These are phyloP conservation scores for Coniferiporia sulphurascens DNA, from an alignment of 1,284 basidiomycete species.

Conservation along the genomic window DNA sequence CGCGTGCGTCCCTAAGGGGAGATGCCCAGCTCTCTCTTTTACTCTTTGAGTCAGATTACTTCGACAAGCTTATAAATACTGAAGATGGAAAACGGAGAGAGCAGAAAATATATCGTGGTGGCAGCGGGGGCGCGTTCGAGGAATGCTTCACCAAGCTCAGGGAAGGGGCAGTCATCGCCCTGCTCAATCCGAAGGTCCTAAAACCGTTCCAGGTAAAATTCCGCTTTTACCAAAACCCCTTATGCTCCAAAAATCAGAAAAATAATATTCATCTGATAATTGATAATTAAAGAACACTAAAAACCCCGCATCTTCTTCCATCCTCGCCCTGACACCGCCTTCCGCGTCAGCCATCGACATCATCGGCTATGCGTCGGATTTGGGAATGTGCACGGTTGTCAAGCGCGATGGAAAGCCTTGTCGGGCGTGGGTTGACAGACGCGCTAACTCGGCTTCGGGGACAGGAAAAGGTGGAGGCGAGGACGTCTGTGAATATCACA, in stretches of 20 bases:
- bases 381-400: constrained; percentile 76
- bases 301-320: constrained; percentile 76
- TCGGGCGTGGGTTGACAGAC: constrained; percentile 83
- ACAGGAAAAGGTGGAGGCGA: constrained; percentile 21
- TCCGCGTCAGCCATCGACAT: constrained; percentile 76
- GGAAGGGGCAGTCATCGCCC: constrained; percentile 85
- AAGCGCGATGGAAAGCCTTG: constrained; percentile 81
- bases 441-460: constrained; percentile 41
- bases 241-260: neutral
- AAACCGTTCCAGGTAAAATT: constrained; percentile 74
- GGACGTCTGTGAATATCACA: constrained; percentile 86
- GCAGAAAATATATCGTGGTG: constrained; percentile 74
- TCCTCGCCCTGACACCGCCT: constrained; percentile 84
- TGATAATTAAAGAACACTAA: constrained; percentile 42
- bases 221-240: constrained; percentile 1
- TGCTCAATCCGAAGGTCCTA: constrained; percentile 85
- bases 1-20: constrained; percentile 48
- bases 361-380: constrained; percentile 81
- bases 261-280: constrained; percentile 22
- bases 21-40: constrained; percentile 81
- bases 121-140: constrained; percentile 91
- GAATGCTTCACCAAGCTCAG: constrained; percentile 72
- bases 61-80: constrained; percentile 47
- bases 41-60: constrained; percentile 82
- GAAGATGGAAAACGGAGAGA: constrained; percentile 36